Evolutionary conservation across 2,329 filamentous ascomycete species (phyloP), one percentile per base, ranked within the genome.

Genomic region (Conoideocrella luteorostrata): DNA sequence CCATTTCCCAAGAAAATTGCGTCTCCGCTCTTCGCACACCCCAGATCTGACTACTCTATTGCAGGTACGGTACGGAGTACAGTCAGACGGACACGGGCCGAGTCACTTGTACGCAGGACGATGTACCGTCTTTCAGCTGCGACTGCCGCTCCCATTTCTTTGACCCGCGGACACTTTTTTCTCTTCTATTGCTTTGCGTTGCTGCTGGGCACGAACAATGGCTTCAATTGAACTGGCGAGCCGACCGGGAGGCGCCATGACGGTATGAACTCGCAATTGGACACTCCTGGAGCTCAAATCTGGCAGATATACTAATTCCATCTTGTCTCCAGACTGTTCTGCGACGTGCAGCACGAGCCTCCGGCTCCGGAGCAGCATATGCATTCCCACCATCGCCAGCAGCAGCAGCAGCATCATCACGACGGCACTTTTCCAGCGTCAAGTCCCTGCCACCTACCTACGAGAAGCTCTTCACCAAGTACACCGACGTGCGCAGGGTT

Each of bases 391-490:
- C 47, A 38, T 39, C 41, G 33, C 34, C 32, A 43, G 48, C 35
- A 24, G n/a, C n/a, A n/a, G n/a, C n/a, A n/a, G n/a, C n/a, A n/a
- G n/a, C n/a, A n/a, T n/a, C 44, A 33, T 55, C 40, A 52, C 62
- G 48, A 53, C 63, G 35, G 51, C 56, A 18, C 40, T 67, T 69
- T 48, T 72, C 69, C 36, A 65, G 62, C 39, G 62, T 60, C 47
- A 60, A 63, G 43, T 58, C 66, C 11, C 68, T 77, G 33, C 71
- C 75, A 15, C 86, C 88, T 37, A 87, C 87, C 22, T 96, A 96
- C 67, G 75, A 84, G 55, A 89, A 84, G 66, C 84, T 95, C 41
- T 76, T 90, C 60, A 77, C 76, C 58, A 86, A 84, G 55, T 84
- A 95, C 50, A 73, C 79, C 50, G 74, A 88, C 60, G 90, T 95